Percentiles rank a stretch among this genome's conserved stretches.
Conservation (phyloP, 2,329 filamentous ascomycete species). For the Xylaria polymorpha region DNA sequence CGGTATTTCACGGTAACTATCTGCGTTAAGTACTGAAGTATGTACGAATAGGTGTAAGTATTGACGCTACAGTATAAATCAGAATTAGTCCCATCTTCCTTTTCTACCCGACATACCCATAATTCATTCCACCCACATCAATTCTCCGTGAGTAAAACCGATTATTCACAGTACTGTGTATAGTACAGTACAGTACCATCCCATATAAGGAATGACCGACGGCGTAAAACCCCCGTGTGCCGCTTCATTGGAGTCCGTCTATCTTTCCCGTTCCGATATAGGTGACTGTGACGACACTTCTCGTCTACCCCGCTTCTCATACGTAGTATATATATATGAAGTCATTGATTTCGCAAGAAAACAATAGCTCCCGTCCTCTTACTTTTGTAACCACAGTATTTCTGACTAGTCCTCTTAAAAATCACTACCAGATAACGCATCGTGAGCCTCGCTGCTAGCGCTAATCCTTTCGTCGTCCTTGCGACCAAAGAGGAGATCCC, state of each 20-base stretch:
- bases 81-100: not conserved
- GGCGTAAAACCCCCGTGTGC: conserved; percentile 15
- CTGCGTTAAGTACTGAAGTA: no score
- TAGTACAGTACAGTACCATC: conserved; percentile 1
- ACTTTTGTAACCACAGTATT: not conserved
- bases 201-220: conserved; percentile 9
- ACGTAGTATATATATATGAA: conserved; percentile 27
- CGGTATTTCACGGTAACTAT: not conserved
- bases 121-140: conserved; percentile 16
- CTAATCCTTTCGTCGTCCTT: conserved; percentile 27
- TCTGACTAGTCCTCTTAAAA: conserved; percentile 11
- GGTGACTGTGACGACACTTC: conserved; percentile 42
- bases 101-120: conserved; percentile 21
- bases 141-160: conserved; percentile 6
- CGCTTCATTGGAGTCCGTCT: conserved; percentile 22
- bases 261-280: conserved; percentile 32
- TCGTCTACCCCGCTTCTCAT: conserved; percentile 42
- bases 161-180: conserved; percentile 6
- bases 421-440: conserved; percentile 32
- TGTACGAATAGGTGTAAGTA: not conserved
- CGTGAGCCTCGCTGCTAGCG: conserved; percentile 43
- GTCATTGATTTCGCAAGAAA: not conserved
- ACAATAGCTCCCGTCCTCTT: not conserved
- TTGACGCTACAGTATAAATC: not conserved
- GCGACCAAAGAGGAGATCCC: conserved; percentile 14